Conservation (phyloP, 768 basidiomycete species). For the Podaxis pistillaris region DNA sequence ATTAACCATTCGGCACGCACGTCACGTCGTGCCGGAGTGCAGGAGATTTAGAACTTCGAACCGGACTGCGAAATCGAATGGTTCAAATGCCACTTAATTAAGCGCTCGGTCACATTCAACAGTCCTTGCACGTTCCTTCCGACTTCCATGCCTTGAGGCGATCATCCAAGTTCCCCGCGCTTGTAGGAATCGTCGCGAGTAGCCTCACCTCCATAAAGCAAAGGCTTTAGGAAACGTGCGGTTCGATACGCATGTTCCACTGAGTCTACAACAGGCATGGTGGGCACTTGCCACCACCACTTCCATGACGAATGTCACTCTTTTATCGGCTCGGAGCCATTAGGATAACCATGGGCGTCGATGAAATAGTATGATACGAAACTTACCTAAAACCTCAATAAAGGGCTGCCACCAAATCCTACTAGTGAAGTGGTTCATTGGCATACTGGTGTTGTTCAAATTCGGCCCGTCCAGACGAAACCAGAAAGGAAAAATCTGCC, state of each 20-base stretch:
- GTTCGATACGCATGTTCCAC: background rate
- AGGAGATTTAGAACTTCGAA: background rate
- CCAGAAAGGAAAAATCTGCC: no score
- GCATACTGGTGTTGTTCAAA: no score
- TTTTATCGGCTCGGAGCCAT: background rate
- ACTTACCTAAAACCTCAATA: background rate
- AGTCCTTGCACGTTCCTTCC: conserved; percentile 3
- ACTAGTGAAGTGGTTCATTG: no score
- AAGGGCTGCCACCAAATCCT: no score
- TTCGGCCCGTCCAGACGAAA: no score
- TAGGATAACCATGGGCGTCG: background rate
- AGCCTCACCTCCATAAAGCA: background rate
- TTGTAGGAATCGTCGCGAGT: background rate
- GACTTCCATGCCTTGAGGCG: background rate
- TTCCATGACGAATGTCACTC: background rate
- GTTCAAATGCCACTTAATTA: background rate
- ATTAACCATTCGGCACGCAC: background rate
- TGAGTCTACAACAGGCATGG: background rate
- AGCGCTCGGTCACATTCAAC: background rate
- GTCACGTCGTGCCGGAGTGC: background rate
- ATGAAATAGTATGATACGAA: background rate
- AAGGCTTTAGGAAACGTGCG: background rate
- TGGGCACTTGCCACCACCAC: background rate
- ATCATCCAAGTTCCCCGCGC: background rate
- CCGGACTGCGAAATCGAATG: background rate